Conservation (phyloP, 202 grass and related monocot genomes). For the Schoenoplectus triqueter region DNA sequence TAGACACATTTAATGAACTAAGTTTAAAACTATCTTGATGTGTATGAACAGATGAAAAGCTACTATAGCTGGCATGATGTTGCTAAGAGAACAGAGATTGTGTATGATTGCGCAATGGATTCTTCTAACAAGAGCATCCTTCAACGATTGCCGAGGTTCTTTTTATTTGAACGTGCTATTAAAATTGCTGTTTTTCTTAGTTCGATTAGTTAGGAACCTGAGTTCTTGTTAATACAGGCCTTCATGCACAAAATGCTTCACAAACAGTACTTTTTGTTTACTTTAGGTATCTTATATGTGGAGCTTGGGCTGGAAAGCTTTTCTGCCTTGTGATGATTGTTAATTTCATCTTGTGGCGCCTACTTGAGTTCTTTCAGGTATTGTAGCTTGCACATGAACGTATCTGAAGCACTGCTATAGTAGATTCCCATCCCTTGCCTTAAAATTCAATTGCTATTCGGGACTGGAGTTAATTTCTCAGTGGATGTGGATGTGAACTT, state of each 20-base stretch:
- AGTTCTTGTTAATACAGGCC: neutral
- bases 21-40: neutral
- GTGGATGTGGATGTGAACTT: neutral
- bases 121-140: slow-evolving; percentile 62
- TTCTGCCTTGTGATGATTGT: slow-evolving; percentile 93
- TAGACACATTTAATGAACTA: neutral
- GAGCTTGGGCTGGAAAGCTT: slow-evolving; percentile 87
- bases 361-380: slow-evolving; percentile 82
- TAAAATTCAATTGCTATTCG: neutral
- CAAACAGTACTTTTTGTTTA: slow-evolving; percentile 10
- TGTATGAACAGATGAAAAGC: slow-evolving; percentile 68
- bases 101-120: slow-evolving; percentile 68
- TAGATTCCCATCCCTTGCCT: neutral
- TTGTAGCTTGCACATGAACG: neutral
- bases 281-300: slow-evolving; percentile 77
- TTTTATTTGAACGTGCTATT: neutral
- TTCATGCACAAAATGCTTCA: slow-evolving; percentile 16
- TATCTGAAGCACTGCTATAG: neutral
- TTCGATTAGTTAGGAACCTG: slow-evolving; percentile 10
- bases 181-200: neutral
- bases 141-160: slow-evolving; percentile 70
- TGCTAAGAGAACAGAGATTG: slow-evolving; percentile 82
- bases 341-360: slow-evolving; percentile 73
- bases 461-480: neutral
- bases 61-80: slow-evolving; percentile 97